Conservation (phyloP, 106 monocot genomes). For the Dioscorea alata region DNA sequence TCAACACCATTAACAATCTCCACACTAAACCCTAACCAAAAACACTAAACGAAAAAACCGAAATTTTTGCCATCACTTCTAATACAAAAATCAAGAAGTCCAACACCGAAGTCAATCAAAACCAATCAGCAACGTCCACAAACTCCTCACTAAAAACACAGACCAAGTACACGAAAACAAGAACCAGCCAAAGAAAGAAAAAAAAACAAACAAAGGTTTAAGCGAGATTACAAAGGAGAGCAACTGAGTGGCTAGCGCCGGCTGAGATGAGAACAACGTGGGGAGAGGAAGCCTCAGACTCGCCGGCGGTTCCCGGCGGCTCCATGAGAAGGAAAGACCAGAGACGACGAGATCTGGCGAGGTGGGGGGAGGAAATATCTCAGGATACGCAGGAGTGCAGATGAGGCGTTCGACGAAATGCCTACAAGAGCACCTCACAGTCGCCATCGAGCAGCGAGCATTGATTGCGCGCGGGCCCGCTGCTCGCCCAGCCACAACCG, state of each 20-base stretch:
- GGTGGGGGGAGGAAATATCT: not conserved
- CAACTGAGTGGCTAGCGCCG: slow-evolving; percentile 86
- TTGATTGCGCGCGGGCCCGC: not conserved
- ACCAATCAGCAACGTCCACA: not conserved
- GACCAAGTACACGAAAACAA: slow-evolving; percentile 30
- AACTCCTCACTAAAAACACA: not conserved
- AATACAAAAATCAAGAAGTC: not conserved
- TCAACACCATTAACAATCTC: too few species aligned
- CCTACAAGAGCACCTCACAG: not conserved
- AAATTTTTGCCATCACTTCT: too few species aligned
- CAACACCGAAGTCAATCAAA: not conserved
- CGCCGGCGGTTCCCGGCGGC: slow-evolving; percentile 1
- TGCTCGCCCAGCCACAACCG: too few species aligned
- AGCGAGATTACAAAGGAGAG: slow-evolving; percentile 59
- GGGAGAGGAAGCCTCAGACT: slow-evolving; percentile 20
- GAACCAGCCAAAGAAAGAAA: slow-evolving; percentile 6
- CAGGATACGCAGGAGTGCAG: not conserved
- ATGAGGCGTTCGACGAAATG: not conserved
- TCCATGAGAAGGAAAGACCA: too few species aligned
- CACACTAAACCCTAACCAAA: too few species aligned
- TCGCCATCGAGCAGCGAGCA: not conserved
- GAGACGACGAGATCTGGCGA: too few species aligned
- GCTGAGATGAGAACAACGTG: slow-evolving; percentile 38
- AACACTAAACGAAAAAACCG: too few species aligned
- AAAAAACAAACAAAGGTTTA: too few species aligned